Evolutionary conservation across 2,329 filamentous ascomycete species (phyloP).

Genomic region (Dactylellina haptotyla): DNA sequence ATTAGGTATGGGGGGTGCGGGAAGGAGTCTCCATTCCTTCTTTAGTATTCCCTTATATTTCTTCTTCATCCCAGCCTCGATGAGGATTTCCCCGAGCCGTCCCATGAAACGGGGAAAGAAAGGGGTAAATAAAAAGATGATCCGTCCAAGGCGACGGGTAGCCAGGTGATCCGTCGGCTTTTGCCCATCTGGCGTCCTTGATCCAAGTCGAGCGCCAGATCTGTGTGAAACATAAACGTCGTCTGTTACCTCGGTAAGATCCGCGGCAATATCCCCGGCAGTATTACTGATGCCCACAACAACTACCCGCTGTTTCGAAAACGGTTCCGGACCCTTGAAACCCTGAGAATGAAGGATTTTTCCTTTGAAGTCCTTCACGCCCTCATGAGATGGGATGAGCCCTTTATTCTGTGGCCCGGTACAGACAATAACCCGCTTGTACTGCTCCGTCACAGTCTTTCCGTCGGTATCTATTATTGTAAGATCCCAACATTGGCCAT

Average conservation of each 20-base stretch:
- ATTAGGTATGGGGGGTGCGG: constrained; percentile 58
- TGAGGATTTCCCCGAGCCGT: constrained; percentile 35
- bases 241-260: constrained; percentile 37
- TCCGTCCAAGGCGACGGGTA: constrained; percentile 53
- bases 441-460: constrained; percentile 5
- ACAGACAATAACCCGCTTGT: constrained; percentile 23
- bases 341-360: constrained; percentile 55
- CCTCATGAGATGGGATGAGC: constrained; percentile 14
- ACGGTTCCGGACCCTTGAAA: constrained; percentile 53
- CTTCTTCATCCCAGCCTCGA: constrained; percentile 48
- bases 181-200: constrained; percentile 40
- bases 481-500: constrained; percentile 15
- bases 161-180: constrained; percentile 55
- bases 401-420: constrained; percentile 28
- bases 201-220: constrained; percentile 11
- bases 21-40: constrained; percentile 56
- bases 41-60: constrained; percentile 33
- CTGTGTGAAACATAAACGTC: constrained; percentile 33
- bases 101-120: constrained; percentile 41
- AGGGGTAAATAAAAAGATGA: constrained; percentile 36
- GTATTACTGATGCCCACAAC: constrained; percentile 58
- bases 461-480: constrained; percentile 14
- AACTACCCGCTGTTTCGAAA: constrained; percentile 31
- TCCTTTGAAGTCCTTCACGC: constrained; percentile 56
- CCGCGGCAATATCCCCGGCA: constrained; percentile 57